Evolutionary conservation across 371 early-diverging fungal genomes (phyloP).

Genomic region (Syncephalis plumigaleata): DNA sequence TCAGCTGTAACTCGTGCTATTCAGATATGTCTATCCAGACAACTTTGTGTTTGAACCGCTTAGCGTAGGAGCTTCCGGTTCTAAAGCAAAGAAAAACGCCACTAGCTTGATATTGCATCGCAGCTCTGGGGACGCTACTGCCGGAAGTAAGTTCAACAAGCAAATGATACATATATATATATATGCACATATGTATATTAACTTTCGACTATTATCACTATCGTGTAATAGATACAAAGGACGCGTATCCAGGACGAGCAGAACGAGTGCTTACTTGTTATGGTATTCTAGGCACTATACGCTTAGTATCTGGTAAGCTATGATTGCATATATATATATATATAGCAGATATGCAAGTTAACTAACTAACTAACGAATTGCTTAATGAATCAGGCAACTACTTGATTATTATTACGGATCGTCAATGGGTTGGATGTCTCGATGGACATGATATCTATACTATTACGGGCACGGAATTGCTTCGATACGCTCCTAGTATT

Average conservation of each 20-base stretch:
- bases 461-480: slow-evolving; percentile 46
- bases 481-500: slow-evolving; percentile 40
- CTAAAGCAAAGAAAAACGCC: background rate
- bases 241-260: slow-evolving; percentile 9
- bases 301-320: slow-evolving; percentile 49
- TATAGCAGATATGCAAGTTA: background rate
- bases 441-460: slow-evolving; percentile 50
- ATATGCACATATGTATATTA: too few species aligned
- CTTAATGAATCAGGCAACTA: slow-evolving; percentile 58
- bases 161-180: too few species aligned
- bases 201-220: too few species aligned
- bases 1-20: background rate
- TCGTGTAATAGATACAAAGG: background rate
- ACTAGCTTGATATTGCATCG: background rate
- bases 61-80: background rate
- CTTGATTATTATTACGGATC: slow-evolving; percentile 66
- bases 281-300: slow-evolving; percentile 60
- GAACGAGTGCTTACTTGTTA: slow-evolving; percentile 18
- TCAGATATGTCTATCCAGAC: background rate
- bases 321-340: too few species aligned
- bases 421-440: slow-evolving; percentile 39
- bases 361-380: background rate
- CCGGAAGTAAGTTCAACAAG: too few species aligned
- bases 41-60: background rate
- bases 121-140: background rate